Evolutionary conservation across 2,329 filamentous ascomycete species (phyloP).

Genomic region (Neonectria faginata): DNA sequence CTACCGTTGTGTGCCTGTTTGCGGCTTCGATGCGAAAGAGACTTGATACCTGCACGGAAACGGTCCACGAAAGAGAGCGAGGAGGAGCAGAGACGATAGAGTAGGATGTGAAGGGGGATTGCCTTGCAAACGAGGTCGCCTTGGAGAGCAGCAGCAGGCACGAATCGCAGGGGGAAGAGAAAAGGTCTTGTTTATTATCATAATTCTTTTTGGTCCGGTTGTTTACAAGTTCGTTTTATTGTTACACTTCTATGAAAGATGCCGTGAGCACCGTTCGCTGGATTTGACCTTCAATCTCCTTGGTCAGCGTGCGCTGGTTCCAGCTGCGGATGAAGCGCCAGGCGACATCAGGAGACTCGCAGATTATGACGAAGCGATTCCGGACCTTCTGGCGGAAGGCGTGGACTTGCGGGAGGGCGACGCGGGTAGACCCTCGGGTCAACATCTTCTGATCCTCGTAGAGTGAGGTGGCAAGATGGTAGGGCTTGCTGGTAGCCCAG

Average conservation of each 20-base stretch:
- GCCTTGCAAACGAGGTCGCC: slow-evolving; percentile 3
- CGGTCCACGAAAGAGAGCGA: slow-evolving; percentile 9
- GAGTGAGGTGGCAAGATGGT: slow-evolving; percentile 26
- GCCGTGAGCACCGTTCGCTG: slow-evolving; percentile 44
- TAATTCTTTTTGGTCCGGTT: slow-evolving; percentile 3
- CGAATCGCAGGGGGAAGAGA: slow-evolving; percentile 12
- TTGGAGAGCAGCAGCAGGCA: slow-evolving; percentile 2
- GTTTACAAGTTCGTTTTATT: slow-evolving; percentile 27
- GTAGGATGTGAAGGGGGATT: background rate
- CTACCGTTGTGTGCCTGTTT: slow-evolving; percentile 42
- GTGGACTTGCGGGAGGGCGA: slow-evolving; percentile 19
- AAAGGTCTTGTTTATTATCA: slow-evolving; percentile 20
- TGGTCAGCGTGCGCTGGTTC: slow-evolving; percentile 51
- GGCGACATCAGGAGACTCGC: slow-evolving; percentile 49
- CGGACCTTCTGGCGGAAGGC: slow-evolving; percentile 37
- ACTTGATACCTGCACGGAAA: slow-evolving; percentile 25
- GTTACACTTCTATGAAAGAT: slow-evolving; percentile 51
- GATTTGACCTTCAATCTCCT: slow-evolving; percentile 18
- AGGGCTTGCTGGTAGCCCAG: slow-evolving; percentile 32
- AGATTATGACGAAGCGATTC: slow-evolving; percentile 51
- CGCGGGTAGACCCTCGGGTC: slow-evolving; percentile 21
- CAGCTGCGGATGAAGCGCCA: slow-evolving; percentile 56
- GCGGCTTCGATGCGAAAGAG: slow-evolving; percentile 25
- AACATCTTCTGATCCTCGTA: slow-evolving; percentile 12
- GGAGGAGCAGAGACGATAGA: background rate